A percentile compares a stretch with the other conserved stretches of the same genome.
phyloP scores from a whole-genome alignment of 441 rosid species.

The Aquilaria agallochum region DNA sequence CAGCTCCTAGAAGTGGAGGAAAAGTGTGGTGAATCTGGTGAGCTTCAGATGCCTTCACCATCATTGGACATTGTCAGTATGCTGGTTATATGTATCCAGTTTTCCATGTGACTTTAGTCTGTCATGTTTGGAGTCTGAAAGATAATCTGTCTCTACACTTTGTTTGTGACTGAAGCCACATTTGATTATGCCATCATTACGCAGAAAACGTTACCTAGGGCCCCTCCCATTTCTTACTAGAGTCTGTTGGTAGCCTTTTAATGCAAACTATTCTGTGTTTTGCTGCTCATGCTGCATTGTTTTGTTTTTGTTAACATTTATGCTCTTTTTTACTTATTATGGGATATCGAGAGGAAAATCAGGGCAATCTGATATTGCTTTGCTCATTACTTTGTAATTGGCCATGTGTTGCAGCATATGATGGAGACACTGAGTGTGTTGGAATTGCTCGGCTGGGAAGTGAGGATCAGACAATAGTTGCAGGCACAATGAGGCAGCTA shows the following conservation, averaged over 20 bases:
- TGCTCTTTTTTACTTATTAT: not conserved
- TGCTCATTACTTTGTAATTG: not conserved
- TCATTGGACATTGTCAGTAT: not conserved
- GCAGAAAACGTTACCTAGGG: too few species aligned
- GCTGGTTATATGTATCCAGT: too few species aligned
- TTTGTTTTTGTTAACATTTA: not conserved
- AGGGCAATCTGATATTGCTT: not conserved
- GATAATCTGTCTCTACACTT: too few species aligned
- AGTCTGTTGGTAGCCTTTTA: not conserved
- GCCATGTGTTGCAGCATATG: conserved; percentile 40
- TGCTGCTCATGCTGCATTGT: not conserved
- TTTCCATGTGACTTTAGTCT: too few species aligned
- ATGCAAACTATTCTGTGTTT: not conserved
- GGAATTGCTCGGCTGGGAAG: conserved; percentile 86
- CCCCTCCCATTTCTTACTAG: too few species aligned
- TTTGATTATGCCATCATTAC: too few species aligned
- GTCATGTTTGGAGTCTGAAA: too few species aligned
- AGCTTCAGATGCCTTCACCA: conserved; percentile 13
- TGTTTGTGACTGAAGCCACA: too few species aligned
- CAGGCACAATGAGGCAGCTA: conserved; percentile 77
- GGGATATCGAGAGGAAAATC: too few species aligned
- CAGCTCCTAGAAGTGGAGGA: conserved; percentile 85
- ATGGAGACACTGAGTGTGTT: conserved; percentile 64
- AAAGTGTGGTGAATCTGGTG: conserved; percentile 54
- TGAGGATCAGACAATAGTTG: conserved; percentile 76